Conservation (phyloP, 2,329 filamentous ascomycete genomes). For the Trichoderma atroviride region DNA sequence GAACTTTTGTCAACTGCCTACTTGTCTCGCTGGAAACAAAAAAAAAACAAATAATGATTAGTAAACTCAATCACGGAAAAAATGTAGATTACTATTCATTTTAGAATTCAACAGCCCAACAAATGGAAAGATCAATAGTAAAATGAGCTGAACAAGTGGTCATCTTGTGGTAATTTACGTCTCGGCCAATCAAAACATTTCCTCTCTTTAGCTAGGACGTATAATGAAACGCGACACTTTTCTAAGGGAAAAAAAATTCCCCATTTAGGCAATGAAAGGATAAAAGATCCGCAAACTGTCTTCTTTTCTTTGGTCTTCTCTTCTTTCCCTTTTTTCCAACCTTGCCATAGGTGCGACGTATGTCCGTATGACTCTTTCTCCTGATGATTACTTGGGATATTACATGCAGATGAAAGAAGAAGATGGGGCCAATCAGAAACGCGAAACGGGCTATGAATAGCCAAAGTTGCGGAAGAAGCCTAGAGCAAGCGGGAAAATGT, state of each 20-base stretch:
- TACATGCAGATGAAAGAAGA: not conserved
- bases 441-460: not conserved
- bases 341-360: not conserved
- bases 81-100: constrained; percentile 9
- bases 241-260: not conserved
- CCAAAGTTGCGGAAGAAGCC: constrained; percentile 5
- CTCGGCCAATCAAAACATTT: not conserved
- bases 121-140: not conserved
- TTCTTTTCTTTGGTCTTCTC: not conserved
- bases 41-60: not conserved
- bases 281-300: not conserved
- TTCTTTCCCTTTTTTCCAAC: not conserved
- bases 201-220: not conserved
- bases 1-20: not conserved
- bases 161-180: not conserved
- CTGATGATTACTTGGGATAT: not conserved
- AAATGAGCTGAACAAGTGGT: not conserved
- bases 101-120: not conserved
- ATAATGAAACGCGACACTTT: not conserved
- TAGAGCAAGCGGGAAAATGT: constrained; percentile 4
- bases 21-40: not conserved
- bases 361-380: constrained; percentile 4
- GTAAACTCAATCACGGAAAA: not conserved
- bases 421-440: constrained; percentile 6
- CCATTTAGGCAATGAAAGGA: not conserved